A percentile compares a stretch with the other conserved stretches of the same genome.
phyloP scores from a whole-genome alignment of 805 yeast genomes.

The Spathaspora arborariae region DNA sequence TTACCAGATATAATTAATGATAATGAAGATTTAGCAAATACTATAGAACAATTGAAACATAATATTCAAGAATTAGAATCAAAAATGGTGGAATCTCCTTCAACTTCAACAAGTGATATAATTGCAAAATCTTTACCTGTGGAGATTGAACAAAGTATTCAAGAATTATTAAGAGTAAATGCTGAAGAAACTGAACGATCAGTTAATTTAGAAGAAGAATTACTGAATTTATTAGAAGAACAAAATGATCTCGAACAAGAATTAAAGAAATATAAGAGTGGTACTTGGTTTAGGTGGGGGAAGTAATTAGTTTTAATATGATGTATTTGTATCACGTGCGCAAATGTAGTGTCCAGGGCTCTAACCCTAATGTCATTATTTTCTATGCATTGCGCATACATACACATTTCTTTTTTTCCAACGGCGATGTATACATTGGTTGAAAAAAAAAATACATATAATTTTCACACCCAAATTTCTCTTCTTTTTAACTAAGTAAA shows the following conservation, averaged over 20 bases:
- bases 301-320: not conserved
- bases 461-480: not conserved
- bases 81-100: conserved; percentile 16
- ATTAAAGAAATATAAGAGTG: conserved; percentile 13
- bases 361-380: not conserved
- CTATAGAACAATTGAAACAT: conserved; percentile 30
- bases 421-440: not conserved
- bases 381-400: not conserved
- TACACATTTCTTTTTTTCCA: not conserved
- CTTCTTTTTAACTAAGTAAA: conserved; percentile 1
- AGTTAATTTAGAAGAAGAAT: conserved; percentile 37
- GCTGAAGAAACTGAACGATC: conserved; percentile 37
- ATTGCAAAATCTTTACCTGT: conserved; percentile 22
- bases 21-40: conserved; percentile 53
- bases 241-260: conserved; percentile 21
- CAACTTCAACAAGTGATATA: not conserved
- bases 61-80: conserved; percentile 41
- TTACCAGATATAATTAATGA: conserved; percentile 76
- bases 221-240: conserved; percentile 21
- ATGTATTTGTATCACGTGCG: not conserved
- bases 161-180: conserved; percentile 30
- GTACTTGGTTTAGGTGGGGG: conserved; percentile 27
- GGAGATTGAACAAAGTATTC: conserved; percentile 34
- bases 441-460: conserved; percentile 5
- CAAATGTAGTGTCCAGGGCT: not conserved